These are phyloP conservation scores for Pleurotus tuber-regium DNA, from an alignment of 768 basidiomycete species.

Conservation along the genomic window DNA sequence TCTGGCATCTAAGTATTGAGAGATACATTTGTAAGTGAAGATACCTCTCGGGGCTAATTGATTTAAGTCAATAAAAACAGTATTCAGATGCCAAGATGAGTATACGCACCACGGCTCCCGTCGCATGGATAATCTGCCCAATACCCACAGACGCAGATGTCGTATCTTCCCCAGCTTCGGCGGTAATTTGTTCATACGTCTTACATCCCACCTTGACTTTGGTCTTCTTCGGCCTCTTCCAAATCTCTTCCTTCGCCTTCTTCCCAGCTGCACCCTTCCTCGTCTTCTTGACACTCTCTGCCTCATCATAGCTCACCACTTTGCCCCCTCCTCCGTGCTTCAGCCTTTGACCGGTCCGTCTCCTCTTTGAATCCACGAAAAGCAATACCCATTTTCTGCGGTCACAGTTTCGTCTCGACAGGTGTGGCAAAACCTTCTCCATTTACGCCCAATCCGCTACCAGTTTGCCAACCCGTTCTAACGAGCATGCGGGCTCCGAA, in stretches of 20 bases:
- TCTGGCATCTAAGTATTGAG: constrained; percentile 82
- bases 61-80: no score
- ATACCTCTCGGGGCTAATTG: constrained; percentile 80
- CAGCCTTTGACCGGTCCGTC: constrained; percentile 79
- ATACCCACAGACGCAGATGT: constrained; percentile 45
- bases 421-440: constrained; percentile 88
- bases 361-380: constrained; percentile 86
- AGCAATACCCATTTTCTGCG: constrained; percentile 85
- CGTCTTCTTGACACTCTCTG: constrained; percentile 34
- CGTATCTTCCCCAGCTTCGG: constrained; percentile 71
- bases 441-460: constrained; percentile 68
- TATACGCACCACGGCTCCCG: constrained; percentile 84
- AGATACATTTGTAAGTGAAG: constrained; percentile 78
- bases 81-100: no score
- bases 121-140: constrained; percentile 92
- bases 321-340: constrained; percentile 77
- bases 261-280: constrained; percentile 54
- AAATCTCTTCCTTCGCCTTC: constrained; percentile 69
- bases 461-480: constrained; percentile 95
- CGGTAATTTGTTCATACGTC: constrained; percentile 94
- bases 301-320: constrained; percentile 71
- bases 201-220: constrained; percentile 90
- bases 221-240: constrained; percentile 84
- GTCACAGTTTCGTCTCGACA: constrained; percentile 80
- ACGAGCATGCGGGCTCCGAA: constrained; percentile 88